Conservation (phyloP, 768 basidiomycete species). For the Peribolospora kevripleyi region DNA sequence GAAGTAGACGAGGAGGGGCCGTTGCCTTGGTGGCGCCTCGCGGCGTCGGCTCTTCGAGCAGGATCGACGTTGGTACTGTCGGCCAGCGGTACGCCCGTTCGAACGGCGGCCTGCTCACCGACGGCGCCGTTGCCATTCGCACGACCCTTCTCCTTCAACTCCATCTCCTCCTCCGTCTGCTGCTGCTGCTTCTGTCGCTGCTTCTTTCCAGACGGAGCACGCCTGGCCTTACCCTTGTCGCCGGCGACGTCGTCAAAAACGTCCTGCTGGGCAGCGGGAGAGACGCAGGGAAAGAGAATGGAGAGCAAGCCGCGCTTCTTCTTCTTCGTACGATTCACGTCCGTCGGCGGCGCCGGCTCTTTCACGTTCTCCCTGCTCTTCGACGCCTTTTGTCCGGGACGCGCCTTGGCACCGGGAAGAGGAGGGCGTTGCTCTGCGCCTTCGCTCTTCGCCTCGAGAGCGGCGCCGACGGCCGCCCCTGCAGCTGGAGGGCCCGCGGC, state of each 20-base stretch:
- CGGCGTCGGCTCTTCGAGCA: not conserved
- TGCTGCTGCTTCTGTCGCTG: not conserved
- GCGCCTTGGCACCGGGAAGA: not conserved
- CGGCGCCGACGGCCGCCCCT: no score
- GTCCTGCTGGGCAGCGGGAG: not conserved
- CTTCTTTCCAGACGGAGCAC: not conserved
- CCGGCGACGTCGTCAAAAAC: not conserved
- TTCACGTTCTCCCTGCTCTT: no score
- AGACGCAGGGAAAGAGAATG: constrained; percentile 7
- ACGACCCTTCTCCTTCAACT: not conserved
- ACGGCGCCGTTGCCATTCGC: not conserved
- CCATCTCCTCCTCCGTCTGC: not conserved
- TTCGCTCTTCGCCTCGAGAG: no score
- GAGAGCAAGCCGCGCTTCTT: constrained; percentile 1
- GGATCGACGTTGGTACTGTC: not conserved
- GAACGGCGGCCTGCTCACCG: no score
- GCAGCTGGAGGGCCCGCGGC: no score
- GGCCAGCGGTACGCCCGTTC: not conserved
- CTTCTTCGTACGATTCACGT: constrained; percentile 1
- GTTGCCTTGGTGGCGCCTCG: not conserved
- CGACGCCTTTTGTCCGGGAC: not conserved
- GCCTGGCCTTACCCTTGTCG: not conserved
- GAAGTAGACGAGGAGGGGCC: not conserved
- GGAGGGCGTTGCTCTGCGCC: no score
- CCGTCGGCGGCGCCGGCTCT: no score